Base-by-base conservation (phyloP, 208 protist species). In the Crithidia fasciculata region DNA sequence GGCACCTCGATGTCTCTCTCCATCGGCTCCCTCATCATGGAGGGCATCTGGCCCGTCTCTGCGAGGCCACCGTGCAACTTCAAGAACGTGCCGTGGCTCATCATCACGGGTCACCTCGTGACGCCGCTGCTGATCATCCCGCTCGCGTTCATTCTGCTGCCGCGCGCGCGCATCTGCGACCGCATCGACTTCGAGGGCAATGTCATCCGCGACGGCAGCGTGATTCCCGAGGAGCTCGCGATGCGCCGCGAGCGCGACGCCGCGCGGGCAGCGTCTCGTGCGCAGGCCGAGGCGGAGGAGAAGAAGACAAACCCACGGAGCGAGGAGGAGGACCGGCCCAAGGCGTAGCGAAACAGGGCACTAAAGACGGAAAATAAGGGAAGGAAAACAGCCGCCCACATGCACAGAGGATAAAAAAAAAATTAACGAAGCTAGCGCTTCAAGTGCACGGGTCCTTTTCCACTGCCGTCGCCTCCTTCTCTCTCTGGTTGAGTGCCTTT, bases 101-200 rank as follows among this genome's bases (percentile, higher is more conserved):
- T 95, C 59, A 64, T 93, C 61, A 62, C 89, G 2, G 85, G 87
- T 57, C 88, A 94, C 74, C 73, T 90, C 45, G 41, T 81, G 28
- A 63, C 78, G n/a, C 91, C 88, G 16, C 60, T 93, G 53, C 55
- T 92, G 36, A 65, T 71, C 54, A 83, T 95, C 28, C 87, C 88
- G 4, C 70, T 92, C 12, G 80, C 81, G 37, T 93, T 89, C 66
- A 61, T 91, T 64, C 52, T 92, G 52, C 72, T 95, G 50, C 91
- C 91, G 2, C 57, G 49, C 36, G 79, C 78, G 16, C 81, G 87
- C 37, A 83, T 92, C 15, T 83, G 79, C 72, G 81, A 89, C 53
- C 63, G 78, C 19, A 65, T 89, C 65, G 72, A 62, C 40, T 84
- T 87, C 45, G 44, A 91, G 45, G 74, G 68, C 43, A 79, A 74